Conservation (phyloP, 192 early-diverging fungal species). For the Coemansia asiatica region DNA sequence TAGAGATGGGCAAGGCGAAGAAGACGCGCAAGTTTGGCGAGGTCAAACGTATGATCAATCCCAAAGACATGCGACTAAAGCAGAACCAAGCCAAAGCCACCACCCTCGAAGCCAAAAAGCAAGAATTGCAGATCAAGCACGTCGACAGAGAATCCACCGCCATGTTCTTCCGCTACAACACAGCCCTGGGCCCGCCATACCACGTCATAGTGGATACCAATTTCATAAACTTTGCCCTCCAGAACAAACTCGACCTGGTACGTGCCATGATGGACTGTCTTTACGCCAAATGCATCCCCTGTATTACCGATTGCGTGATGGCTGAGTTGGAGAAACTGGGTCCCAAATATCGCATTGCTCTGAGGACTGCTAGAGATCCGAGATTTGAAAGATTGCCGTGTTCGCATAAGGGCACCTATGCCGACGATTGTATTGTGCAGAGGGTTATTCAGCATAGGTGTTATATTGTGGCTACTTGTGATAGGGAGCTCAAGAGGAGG, state of each 20-base stretch:
- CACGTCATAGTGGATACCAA: constrained; percentile 97
- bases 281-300: constrained; percentile 96
- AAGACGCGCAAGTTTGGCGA: constrained; percentile 92
- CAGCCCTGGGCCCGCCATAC: constrained; percentile 93
- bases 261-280: constrained; percentile 99
- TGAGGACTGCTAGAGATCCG: constrained; percentile 94
- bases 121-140: constrained; percentile 14
- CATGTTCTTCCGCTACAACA: constrained; percentile 97
- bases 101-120: constrained; percentile 9
- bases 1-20: constrained; percentile 78
- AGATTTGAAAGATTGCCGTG: constrained; percentile 94
- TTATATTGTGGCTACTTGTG: constrained; percentile 98
- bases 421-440: constrained; percentile 97
- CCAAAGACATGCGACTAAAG: constrained; percentile 87
- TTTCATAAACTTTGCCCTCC: constrained; percentile 99
- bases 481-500: constrained; percentile 91
- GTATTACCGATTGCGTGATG: constrained; percentile 98
- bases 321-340: constrained; percentile 99
- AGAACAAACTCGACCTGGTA: constrained; percentile 96
- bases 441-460: constrained; percentile 91
- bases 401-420: constrained; percentile 97
- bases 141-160: constrained; percentile 34
- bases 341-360: constrained; percentile 90
- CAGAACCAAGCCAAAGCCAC: constrained; percentile 50
- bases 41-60: constrained; percentile 90